phyloP scores from a whole-genome alignment of 768 basidiomycete genomes.

The Boletus sp. region DNA sequence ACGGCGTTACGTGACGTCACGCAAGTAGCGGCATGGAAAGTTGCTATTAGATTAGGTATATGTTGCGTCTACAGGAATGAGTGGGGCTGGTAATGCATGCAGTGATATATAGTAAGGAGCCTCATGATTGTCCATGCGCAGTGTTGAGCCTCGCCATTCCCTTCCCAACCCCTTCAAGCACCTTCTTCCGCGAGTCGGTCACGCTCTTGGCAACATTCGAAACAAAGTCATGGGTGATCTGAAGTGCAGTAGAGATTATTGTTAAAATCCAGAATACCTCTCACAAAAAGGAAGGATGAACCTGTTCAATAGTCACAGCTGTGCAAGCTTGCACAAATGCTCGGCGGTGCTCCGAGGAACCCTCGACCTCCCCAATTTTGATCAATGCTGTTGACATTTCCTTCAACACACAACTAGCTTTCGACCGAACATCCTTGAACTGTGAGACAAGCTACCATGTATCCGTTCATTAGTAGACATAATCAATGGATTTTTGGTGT shows the following conservation, averaged over 20 bases:
- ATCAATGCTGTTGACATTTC: slow-evolving; percentile 54
- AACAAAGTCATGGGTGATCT: slow-evolving; percentile 68
- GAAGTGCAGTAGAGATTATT: neutral
- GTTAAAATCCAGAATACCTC: neutral
- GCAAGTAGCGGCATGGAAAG: neutral
- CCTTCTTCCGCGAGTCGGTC: slow-evolving; percentile 67
- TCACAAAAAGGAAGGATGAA: slow-evolving; percentile 16
- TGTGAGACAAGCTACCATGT: slow-evolving; percentile 56
- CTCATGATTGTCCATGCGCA: slow-evolving; percentile 33
- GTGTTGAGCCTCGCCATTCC: slow-evolving; percentile 56
- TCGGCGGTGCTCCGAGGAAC: slow-evolving; percentile 50
- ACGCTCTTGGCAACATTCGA: slow-evolving; percentile 59
- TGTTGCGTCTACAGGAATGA: slow-evolving; percentile 24
- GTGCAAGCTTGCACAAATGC: slow-evolving; percentile 50
- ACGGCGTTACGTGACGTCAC: slow-evolving; percentile 19
- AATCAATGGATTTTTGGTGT: neutral
- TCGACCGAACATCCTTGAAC: slow-evolving; percentile 59
- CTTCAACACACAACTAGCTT: slow-evolving; percentile 49
- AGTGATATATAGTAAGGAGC: neutral
- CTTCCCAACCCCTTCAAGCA: slow-evolving; percentile 67
- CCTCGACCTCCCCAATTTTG: slow-evolving; percentile 50
- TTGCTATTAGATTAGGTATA: neutral
- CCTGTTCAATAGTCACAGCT: slow-evolving; percentile 36
- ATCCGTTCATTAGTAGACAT: slow-evolving; percentile 4
- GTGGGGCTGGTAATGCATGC: slow-evolving; percentile 20